A percentile compares a stretch with the other conserved stretches of the same genome.
These are phyloP conservation scores for Cymodocea nodosa DNA, from an alignment of 116 monocot species.

Conservation along the genomic window DNA sequence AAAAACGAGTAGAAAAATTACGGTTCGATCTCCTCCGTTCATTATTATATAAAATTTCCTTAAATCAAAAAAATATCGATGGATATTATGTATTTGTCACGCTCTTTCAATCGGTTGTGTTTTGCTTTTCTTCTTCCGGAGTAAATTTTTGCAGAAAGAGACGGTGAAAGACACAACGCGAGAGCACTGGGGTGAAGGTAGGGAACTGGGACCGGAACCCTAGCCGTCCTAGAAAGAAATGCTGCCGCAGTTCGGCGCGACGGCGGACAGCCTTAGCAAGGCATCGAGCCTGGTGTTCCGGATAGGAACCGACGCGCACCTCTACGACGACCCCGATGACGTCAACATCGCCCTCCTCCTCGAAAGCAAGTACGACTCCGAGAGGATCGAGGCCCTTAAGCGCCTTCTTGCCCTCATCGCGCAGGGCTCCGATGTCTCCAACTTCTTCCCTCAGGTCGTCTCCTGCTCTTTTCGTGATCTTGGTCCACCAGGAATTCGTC, in stretches of 20 bases:
- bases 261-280: conserved; percentile 62
- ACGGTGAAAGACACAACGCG: too few relatives aligned
- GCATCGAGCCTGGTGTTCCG: conserved; percentile 76
- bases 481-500: too few relatives aligned
- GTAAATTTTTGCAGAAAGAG: too few relatives aligned
- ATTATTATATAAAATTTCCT: too few relatives aligned
- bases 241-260: conserved; percentile 62
- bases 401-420: conserved; percentile 92
- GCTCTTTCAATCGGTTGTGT: too few relatives aligned
- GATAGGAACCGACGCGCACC: conserved; percentile 96
- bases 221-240: conserved; percentile 10
- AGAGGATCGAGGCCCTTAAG: conserved; percentile 87
- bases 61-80: too few relatives aligned
- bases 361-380: conserved; percentile 88
- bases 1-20: too few relatives aligned
- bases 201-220: not conserved
- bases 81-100: too few relatives aligned
- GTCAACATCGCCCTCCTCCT: conserved; percentile 63
- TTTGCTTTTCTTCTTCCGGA: too few relatives aligned
- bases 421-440: conserved; percentile 80
- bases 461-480: not conserved
- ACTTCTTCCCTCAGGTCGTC: conserved; percentile 84
- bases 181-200: too few relatives aligned
- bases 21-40: too few relatives aligned
- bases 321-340: conserved; percentile 95